phyloP scores from a whole-genome alignment of 805 yeast genomes.

The Pichia kluyveri region DNA sequence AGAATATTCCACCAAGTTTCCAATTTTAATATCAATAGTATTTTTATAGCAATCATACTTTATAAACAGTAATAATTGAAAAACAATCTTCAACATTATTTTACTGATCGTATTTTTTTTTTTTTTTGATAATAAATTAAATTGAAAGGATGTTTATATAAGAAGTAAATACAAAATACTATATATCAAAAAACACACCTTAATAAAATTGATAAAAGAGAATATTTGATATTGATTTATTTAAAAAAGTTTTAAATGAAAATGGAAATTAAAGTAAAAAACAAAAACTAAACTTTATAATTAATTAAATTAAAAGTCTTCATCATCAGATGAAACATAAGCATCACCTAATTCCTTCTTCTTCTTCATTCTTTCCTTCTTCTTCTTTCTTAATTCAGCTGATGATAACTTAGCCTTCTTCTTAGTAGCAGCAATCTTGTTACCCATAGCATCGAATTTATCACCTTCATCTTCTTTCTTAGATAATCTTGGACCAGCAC shows the following conservation, averaged over 20 bases:
- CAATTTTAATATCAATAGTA: not conserved
- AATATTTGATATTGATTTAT: too few relatives aligned
- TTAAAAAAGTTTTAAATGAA: not conserved
- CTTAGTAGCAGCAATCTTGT: constrained; percentile 94
- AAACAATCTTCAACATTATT: too few relatives aligned
- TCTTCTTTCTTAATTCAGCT: constrained; percentile 99
- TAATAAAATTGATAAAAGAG: not conserved
- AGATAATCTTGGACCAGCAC: constrained; percentile 98
- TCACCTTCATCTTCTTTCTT: constrained; percentile 94
- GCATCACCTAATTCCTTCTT: constrained; percentile 99
- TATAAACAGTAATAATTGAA: not conserved
- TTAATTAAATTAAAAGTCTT: constrained; percentile 47
- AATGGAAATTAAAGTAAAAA: not conserved
- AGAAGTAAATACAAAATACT: not conserved
- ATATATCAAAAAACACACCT: not conserved
- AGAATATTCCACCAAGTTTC: constrained; percentile 10
- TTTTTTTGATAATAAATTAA: not conserved
- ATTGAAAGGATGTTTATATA: not conserved
- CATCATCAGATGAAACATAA: constrained; percentile 90
- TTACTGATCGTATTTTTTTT: too few relatives aligned
- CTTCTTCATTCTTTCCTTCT: constrained; percentile 99
- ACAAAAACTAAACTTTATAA: not conserved
- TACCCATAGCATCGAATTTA: constrained; percentile 99
- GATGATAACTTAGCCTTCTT: constrained; percentile 97
- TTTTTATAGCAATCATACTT: not conserved